Percentiles rank a stretch among this genome's conserved stretches.
Conservation (phyloP, 768 basidiomycete genomes). For the Lactifluus piperatus region DNA sequence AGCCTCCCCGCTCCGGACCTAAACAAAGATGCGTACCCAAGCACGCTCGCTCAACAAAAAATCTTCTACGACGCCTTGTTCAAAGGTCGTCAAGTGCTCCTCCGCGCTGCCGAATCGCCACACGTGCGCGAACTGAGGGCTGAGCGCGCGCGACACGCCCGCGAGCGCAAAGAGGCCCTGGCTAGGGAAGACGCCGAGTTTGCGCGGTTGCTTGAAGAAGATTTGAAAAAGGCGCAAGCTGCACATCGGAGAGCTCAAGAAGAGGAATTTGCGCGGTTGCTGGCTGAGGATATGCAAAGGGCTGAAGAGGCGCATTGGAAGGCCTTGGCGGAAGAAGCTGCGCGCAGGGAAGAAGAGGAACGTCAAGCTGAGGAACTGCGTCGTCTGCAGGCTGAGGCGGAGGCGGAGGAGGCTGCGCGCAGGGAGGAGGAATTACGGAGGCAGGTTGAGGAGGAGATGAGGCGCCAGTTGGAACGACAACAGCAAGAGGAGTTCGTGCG, state of each 20-base stretch:
- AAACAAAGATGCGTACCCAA: background rate
- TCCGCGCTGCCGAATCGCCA: background rate
- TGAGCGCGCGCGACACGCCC: background rate
- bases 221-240: background rate
- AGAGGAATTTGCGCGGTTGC: background rate
- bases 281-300: background rate
- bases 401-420: background rate
- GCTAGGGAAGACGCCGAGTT: background rate
- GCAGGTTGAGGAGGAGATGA: background rate
- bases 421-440: background rate
- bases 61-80: conserved; percentile 6
- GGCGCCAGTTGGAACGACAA: background rate
- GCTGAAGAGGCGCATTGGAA: background rate
- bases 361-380: background rate
- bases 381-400: background rate
- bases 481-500: background rate
- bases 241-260: background rate
- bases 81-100: background rate
- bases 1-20: too few relatives aligned
- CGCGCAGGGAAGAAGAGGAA: background rate
- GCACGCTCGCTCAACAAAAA: background rate
- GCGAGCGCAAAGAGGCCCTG: background rate
- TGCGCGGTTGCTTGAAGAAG: background rate
- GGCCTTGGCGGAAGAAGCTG: background rate
- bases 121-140: background rate